A percentile compares a stretch with the other conserved stretches of the same genome.
These are phyloP conservation scores for Persicaria tinctoria DNA, from an alignment of 148 eudicot species.

Conservation along the genomic window DNA sequence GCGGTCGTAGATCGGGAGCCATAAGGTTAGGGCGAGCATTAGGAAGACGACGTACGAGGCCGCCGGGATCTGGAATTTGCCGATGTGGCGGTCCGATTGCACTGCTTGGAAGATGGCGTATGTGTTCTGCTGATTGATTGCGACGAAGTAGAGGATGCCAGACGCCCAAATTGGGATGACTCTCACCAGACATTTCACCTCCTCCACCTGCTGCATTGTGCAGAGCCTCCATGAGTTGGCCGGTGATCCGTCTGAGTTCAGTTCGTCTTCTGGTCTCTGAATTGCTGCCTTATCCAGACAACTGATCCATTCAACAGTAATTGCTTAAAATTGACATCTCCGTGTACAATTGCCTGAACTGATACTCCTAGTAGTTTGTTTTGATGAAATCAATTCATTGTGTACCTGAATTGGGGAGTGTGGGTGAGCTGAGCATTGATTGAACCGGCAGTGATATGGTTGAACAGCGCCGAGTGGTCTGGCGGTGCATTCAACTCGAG, in stretches of 20 bases:
- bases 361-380: too few relatives aligned
- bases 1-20: constrained; percentile 55
- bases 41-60: constrained; percentile 56
- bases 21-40: constrained; percentile 49
- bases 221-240: constrained; percentile 55
- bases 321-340: too few relatives aligned
- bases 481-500: constrained; percentile 27
- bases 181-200: constrained; percentile 52
- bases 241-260: constrained; percentile 52
- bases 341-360: too few relatives aligned
- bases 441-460: constrained; percentile 40
- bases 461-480: constrained; percentile 25
- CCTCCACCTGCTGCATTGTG: constrained; percentile 66
- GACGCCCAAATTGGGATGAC: constrained; percentile 63
- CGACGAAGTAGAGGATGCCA: constrained; percentile 39
- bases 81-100: constrained; percentile 47
- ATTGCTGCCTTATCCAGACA: constrained; percentile 57
- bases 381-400: background rate
- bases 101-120: constrained; percentile 61
- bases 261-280: constrained; percentile 24
- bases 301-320: constrained; percentile 15
- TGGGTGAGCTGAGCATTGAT: constrained; percentile 55
- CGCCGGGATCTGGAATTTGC: constrained; percentile 55
- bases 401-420: constrained; percentile 78
- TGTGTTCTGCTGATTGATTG: constrained; percentile 34